Evolutionary conservation across 2,329 filamentous ascomycete species (phyloP).

Genomic region (Apiospora malaysiana): DNA sequence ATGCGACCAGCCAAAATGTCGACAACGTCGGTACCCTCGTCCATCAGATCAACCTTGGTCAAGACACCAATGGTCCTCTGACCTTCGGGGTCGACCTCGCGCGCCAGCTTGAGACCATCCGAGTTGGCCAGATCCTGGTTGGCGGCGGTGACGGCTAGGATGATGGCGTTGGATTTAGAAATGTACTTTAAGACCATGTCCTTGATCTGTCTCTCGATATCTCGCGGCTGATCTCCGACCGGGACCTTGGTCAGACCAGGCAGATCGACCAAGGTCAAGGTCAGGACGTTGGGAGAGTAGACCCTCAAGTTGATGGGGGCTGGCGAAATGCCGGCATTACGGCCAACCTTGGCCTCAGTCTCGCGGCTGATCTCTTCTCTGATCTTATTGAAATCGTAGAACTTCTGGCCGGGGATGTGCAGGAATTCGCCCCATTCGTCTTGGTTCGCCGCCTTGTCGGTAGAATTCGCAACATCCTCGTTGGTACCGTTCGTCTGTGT

Average conservation of each 20-base stretch:
- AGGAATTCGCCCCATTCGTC: slow-evolving; percentile 99
- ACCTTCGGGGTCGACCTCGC: slow-evolving; percentile 40
- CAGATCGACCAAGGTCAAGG: slow-evolving; percentile 66
- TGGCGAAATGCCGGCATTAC: slow-evolving; percentile 95
- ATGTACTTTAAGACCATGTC: slow-evolving; percentile 61
- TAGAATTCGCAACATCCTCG: slow-evolving; percentile 67
- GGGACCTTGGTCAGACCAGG: slow-evolving; percentile 58
- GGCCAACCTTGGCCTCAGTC: slow-evolving; percentile 70
- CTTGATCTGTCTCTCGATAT: slow-evolving; percentile 49
- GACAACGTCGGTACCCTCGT: slow-evolving; percentile 53
- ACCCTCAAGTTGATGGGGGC: slow-evolving; percentile 97
- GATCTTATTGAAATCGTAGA: slow-evolving; percentile 52
- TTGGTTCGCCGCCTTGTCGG: slow-evolving; percentile 85
- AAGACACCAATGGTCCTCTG: slow-evolving; percentile 54
- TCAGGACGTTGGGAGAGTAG: slow-evolving; percentile 97
- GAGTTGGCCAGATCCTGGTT: slow-evolving; percentile 63
- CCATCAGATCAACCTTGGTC: slow-evolving; percentile 51
- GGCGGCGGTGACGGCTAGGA: slow-evolving; percentile 62
- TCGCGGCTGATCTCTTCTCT: slow-evolving; percentile 53
- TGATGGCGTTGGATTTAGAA: slow-evolving; percentile 59
- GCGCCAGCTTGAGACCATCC: slow-evolving; percentile 55
- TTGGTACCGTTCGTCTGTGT: slow-evolving; percentile 75
- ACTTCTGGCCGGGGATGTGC: slow-evolving; percentile 88
- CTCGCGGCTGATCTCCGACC: slow-evolving; percentile 48
- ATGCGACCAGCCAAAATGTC: slow-evolving; percentile 98